Conservation (phyloP, 441 rosid genomes). For the Corymbia citriodora region DNA sequence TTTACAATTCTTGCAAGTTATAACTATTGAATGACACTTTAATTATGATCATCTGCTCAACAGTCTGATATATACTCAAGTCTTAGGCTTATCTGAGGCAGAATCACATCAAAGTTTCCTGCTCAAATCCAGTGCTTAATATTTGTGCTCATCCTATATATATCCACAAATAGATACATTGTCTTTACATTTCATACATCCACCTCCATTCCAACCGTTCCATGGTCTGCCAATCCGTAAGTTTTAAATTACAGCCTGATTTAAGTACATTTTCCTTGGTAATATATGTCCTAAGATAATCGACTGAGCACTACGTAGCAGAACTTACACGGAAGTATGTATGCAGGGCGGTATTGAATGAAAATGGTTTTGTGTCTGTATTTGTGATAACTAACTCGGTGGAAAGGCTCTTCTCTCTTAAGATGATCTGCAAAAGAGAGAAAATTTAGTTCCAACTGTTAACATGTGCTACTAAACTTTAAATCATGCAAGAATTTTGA, state of each 20-base stretch:
- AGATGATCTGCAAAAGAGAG: slow-evolving; percentile 47
- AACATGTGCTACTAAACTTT: neutral
- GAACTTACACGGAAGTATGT: slow-evolving; percentile 75
- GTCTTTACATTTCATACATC: neutral
- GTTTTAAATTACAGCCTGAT: neutral
- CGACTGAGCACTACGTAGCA: neutral
- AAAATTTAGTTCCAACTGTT: neutral
- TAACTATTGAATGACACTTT: neutral
- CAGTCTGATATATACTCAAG: neutral
- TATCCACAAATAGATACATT: neutral
- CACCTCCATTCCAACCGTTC: neutral
- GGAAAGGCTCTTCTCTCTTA: slow-evolving; percentile 61
- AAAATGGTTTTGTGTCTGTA: slow-evolving; percentile 74
- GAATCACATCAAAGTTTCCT: neutral
- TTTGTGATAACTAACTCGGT: slow-evolving; percentile 71
- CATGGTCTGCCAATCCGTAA: neutral
- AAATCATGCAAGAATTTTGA: neutral
- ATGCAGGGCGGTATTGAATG: slow-evolving; percentile 78
- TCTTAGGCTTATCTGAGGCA: neutral
- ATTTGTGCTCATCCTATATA: neutral
- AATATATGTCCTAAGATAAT: neutral
- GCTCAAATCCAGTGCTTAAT: neutral
- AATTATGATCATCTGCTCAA: neutral
- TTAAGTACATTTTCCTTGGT: neutral
- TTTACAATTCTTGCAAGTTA: neutral